Evolutionary conservation across 2,329 filamentous ascomycete species (phyloP).

Genomic region (Colletotrichum melonis): DNA sequence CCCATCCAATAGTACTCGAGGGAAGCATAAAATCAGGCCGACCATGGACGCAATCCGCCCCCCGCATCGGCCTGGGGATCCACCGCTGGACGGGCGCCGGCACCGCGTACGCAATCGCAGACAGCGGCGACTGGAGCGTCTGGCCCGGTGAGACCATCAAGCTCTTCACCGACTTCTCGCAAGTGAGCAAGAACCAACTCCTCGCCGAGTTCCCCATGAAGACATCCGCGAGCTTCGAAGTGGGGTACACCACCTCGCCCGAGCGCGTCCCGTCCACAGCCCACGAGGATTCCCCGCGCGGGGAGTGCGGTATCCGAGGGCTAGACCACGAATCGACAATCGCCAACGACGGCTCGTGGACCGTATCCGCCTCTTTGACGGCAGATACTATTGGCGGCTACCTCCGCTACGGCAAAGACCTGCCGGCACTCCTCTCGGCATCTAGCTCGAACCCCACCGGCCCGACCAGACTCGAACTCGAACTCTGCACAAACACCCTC

Average conservation of each 20-base stretch:
- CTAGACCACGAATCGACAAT: slow-evolving; percentile 49
- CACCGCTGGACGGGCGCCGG: slow-evolving; percentile 48
- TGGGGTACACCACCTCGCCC: slow-evolving; percentile 51
- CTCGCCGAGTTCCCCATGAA: slow-evolving; percentile 43
- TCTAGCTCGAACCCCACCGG: slow-evolving; percentile 18
- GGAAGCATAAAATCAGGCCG: slow-evolving; percentile 43
- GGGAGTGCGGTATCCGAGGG: slow-evolving; percentile 49
- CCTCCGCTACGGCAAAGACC: slow-evolving; percentile 49
- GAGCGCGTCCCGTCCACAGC: slow-evolving; percentile 46
- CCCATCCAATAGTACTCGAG: slow-evolving; percentile 50
- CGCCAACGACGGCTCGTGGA: slow-evolving; percentile 49
- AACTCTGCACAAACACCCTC: slow-evolving; percentile 51
- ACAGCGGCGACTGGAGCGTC: slow-evolving; percentile 55
- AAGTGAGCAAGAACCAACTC: slow-evolving; percentile 43
- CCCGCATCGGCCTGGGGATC: slow-evolving; percentile 46
- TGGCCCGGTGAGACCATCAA: slow-evolving; percentile 44
- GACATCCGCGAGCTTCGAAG: slow-evolving; percentile 51
- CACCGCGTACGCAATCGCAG: slow-evolving; percentile 50
- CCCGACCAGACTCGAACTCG: slow-evolving; percentile 52
- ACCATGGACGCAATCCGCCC: slow-evolving; percentile 38
- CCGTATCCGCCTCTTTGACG: slow-evolving; percentile 49
- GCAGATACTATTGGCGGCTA: slow-evolving; percentile 47
- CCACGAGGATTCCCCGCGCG: slow-evolving; percentile 45
- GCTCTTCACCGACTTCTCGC: slow-evolving; percentile 47
- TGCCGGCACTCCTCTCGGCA: slow-evolving; percentile 40